Evolutionary conservation across 2,329 filamentous ascomycete species (phyloP).

Genomic region (Arthroderma uncinatum): DNA sequence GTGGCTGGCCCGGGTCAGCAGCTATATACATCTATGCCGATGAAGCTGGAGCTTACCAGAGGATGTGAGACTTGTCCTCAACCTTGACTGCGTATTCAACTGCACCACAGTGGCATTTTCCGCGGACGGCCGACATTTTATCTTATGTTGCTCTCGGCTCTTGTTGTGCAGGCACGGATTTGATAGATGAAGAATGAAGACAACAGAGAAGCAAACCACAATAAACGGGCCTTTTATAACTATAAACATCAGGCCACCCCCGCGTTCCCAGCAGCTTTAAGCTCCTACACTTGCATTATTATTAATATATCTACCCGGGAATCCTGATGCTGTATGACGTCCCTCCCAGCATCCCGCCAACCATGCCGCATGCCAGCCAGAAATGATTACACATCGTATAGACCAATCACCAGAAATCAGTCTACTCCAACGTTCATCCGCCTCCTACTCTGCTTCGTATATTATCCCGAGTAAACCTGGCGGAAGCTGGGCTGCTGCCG

Average conservation of each 20-base stretch:
- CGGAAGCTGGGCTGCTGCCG: too few relatives aligned
- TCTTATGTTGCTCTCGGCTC: too few relatives aligned
- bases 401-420: not conserved
- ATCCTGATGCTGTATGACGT: not conserved
- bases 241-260: not conserved
- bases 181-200: not conserved
- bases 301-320: not conserved
- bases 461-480: too few relatives aligned
- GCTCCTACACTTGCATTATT: not conserved
- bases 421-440: too few relatives aligned
- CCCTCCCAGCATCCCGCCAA: not conserved
- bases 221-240: not conserved
- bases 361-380: not conserved
- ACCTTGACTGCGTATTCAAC: conserved; percentile 43
- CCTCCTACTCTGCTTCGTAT: too few relatives aligned
- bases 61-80: conserved; percentile 35
- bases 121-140: conserved; percentile 39
- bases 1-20: conserved; percentile 33
- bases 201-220: not conserved
- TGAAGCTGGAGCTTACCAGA: conserved; percentile 25
- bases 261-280: not conserved
- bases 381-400: not conserved
- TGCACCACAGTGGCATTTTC: conserved; percentile 47
- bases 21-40: too few relatives aligned
- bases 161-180: not conserved